Evolutionary conservation across 2,329 filamentous ascomycete species (phyloP), one percentile per base, ranked within the genome.

Genomic region (Pochonia chlamydosporia): DNA sequence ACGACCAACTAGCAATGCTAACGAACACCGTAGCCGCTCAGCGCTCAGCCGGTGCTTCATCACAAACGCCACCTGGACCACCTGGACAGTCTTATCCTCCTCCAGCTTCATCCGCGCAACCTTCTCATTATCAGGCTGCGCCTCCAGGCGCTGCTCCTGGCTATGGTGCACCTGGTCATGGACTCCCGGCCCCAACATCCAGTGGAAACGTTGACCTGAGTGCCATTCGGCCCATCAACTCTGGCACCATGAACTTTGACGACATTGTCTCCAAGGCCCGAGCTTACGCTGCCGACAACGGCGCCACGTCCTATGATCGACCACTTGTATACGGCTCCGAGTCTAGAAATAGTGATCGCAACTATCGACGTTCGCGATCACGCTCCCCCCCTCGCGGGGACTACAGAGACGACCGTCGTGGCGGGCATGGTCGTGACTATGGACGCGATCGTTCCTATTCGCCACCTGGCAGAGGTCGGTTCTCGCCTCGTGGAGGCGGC

Each of bases 211-310:
- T 95, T 52, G 89, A 95, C 61, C 69, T 95, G 44, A 91, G 85
- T 67, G 77, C 80, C 47, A 88, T 93, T 61, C 86, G 87, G 59
- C 89, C 89, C 4, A 78, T 85, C 47, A 89, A 79, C 62, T 87
- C 87, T 25, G 89, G 89, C 49, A 89, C 85, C 18, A 84, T 95
- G 57, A 92, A 84, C 65, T 84, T 95, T 54, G 80, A 85, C 49
- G 89, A 95, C 64, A 87, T 89, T 42, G 84, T 95, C 57, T 87
- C 89, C 33, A 89, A 90, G 63, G 89, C 89, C 40, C 87, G 87
- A 63, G 86, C 84, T 36, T 88, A 87, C 64, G 88, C 89, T 35
- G 82, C 86, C 25, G 85, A 92, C 63, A 87, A 89, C 61, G 88
- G 87, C 51, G 73, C 89, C 28, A 70, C 76, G 31, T 73, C 76